Evolutionary conservation across 495 filamentous ascomycete genomes (phyloP).

Genomic region (Penicillium desertorum): DNA sequence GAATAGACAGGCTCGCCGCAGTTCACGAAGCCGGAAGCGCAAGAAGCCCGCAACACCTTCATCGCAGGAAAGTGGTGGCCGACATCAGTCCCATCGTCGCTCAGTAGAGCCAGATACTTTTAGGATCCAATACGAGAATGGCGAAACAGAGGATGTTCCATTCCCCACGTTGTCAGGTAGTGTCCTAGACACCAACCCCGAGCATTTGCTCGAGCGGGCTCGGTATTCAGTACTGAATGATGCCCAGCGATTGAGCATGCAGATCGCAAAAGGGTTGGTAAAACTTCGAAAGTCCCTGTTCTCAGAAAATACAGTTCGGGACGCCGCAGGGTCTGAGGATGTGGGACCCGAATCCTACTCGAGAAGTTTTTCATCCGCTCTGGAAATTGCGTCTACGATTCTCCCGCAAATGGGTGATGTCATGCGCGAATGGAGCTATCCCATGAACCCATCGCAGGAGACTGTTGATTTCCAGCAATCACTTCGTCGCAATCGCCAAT

Average conservation of each 20-base stretch:
- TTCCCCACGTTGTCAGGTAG: conserved; percentile 37
- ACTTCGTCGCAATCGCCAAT: conserved; percentile 57
- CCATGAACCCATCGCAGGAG: conserved; percentile 53
- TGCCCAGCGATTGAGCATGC: conserved; percentile 50
- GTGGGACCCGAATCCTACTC: conserved; percentile 36
- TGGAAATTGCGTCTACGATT: conserved; percentile 50
- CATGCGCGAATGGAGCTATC: conserved; percentile 58
- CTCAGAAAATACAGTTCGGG: conserved; percentile 38
- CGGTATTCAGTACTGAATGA: conserved; percentile 48
- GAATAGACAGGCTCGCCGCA: conserved; percentile 18
- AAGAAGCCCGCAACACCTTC: conserved; percentile 51
- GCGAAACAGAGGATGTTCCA: conserved; percentile 57
- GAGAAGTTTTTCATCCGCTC: conserved; percentile 45
- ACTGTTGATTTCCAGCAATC: conserved; percentile 56
- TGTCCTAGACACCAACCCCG: conserved; percentile 22
- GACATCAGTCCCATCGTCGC: conserved; percentile 45
- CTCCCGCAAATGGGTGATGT: conserved; percentile 58
- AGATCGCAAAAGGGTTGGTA: conserved; percentile 56
- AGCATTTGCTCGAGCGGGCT: conserved; percentile 39
- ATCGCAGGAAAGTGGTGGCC: conserved; percentile 44
- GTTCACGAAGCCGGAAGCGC: conserved; percentile 52
- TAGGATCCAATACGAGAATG: conserved; percentile 61
- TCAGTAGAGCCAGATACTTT: conserved; percentile 40
- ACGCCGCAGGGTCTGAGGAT: conserved; percentile 22
- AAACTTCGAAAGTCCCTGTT: conserved; percentile 61